Percentiles rank a stretch among this genome's conserved stretches.
These are phyloP conservation scores for Alternaria brassicicola DNA, from an alignment of 2,329 filamentous ascomycete genomes.

Conservation along the genomic window DNA sequence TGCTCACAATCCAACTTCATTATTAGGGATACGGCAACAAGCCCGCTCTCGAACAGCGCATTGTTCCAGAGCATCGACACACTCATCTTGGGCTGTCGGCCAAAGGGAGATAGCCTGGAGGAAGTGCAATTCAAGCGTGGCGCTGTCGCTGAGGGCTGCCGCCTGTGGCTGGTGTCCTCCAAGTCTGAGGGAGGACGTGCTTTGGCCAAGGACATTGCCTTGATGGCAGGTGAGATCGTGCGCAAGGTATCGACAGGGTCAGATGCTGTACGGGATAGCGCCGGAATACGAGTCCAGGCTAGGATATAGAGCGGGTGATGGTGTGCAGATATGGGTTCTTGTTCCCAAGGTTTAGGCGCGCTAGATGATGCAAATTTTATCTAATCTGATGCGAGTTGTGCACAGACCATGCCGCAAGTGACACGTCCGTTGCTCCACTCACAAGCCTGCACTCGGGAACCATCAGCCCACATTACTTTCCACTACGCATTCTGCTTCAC, in stretches of 20 bases:
- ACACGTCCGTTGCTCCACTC: constrained; percentile 6
- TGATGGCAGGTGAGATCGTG: constrained; percentile 44
- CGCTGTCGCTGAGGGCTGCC: constrained; percentile 35
- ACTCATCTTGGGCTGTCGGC: constrained; percentile 44
- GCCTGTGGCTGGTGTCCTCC: constrained; percentile 43
- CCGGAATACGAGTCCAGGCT: constrained; percentile 35
- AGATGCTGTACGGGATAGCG: constrained; percentile 19
- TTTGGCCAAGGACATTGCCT: constrained; percentile 45
- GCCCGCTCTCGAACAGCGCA: constrained; percentile 22
- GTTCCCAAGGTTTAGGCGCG: constrained; percentile 2
- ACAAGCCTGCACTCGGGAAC: constrained; percentile 13
- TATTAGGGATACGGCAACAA: constrained; percentile 35
- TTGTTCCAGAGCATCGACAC: constrained; percentile 40
- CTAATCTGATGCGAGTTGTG: constrained; percentile 33
- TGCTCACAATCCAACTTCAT: constrained; percentile 37
- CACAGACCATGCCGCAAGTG: constrained; percentile 15
- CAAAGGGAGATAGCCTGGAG: constrained; percentile 45
- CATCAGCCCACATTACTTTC: constrained; percentile 13
- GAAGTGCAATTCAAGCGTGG: constrained; percentile 49
- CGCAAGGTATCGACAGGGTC: constrained; percentile 26
- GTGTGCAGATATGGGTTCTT: constrained; percentile 5
- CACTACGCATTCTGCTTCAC: constrained; percentile 21
- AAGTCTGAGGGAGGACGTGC: constrained; percentile 42
- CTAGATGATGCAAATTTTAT: constrained; percentile 36
- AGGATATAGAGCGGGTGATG: constrained; percentile 32